Conservation (phyloP, 1,284 basidiomycete genomes). For the Porodaedalea pini region DNA sequence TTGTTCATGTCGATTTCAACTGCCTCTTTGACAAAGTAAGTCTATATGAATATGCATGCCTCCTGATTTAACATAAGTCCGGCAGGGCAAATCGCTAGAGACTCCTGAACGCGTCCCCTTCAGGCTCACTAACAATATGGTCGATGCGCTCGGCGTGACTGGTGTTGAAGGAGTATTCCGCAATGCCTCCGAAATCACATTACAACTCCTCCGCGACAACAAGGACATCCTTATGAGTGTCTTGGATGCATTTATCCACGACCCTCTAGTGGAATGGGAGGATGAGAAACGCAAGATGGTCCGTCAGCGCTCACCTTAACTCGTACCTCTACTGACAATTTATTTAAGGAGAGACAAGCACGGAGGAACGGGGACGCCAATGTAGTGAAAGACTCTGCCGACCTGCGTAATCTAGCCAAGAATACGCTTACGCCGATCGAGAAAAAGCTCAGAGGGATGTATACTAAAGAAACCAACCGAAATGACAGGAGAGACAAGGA, state of each 20-base stretch:
- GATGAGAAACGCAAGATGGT: constrained; percentile 67
- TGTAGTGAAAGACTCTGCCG: constrained; percentile 43
- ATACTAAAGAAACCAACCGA: constrained; percentile 42
- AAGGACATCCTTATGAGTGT: constrained; percentile 95
- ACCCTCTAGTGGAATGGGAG: constrained; percentile 96
- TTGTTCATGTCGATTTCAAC: constrained; percentile 97
- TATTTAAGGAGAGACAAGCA: constrained; percentile 36
- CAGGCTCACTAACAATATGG: constrained; percentile 90
- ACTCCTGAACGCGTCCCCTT: constrained; percentile 95
- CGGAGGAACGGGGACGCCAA: constrained; percentile 38
- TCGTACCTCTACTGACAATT: constrained; percentile 3
- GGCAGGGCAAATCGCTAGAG: constrained; percentile 81
- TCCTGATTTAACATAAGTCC: constrained; percentile 10
- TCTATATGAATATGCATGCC: background rate
- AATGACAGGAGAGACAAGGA: constrained; percentile 58
- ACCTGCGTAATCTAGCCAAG: constrained; percentile 65
- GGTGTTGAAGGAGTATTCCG: constrained; percentile 95
- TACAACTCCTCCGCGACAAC: constrained; percentile 86
- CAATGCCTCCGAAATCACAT: constrained; percentile 87
- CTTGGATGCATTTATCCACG: constrained; percentile 96
- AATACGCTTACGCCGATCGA: constrained; percentile 77
- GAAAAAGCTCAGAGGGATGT: constrained; percentile 78
- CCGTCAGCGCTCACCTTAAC: constrained; percentile 17
- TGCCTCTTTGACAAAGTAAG: constrained; percentile 93
- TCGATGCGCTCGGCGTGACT: constrained; percentile 91